phyloP scores from a whole-genome alignment of 1,139 yeast genomes.

The Blastobotrys aristatus region DNA sequence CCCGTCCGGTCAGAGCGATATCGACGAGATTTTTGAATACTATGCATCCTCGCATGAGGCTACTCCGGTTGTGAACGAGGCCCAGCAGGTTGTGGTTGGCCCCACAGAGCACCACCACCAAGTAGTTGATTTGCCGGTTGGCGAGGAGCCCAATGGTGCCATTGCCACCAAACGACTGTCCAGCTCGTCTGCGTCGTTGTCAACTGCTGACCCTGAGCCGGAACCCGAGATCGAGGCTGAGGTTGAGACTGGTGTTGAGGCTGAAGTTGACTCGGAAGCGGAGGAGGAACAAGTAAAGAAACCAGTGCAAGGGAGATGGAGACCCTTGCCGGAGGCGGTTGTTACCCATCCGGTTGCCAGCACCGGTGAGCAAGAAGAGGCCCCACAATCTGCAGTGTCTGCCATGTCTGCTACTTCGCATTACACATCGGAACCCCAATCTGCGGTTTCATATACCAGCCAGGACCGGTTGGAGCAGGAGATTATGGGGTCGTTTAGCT shows the following conservation, averaged over 20 bases:
- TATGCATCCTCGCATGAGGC: conserved; percentile 13
- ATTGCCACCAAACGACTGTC: conserved; percentile 2
- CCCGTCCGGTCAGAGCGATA: conserved; percentile 1
- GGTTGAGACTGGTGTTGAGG: not conserved
- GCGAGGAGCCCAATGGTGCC: too few species aligned
- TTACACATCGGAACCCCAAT: conserved; percentile 2
- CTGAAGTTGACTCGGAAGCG: not conserved
- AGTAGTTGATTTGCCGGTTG: too few species aligned
- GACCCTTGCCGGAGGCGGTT: conserved; percentile 17
- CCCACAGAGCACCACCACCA: too few species aligned
- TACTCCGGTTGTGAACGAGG: conserved; percentile 9
- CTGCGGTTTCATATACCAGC: conserved; percentile 9
- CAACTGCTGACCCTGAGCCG: conserved; percentile 27
- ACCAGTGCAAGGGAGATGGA: conserved; percentile 20
- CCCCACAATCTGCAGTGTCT: not conserved
- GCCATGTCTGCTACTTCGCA: not conserved
- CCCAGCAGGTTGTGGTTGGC: conserved; percentile 2
- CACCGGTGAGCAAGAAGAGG: not conserved
- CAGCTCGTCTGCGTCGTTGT: conserved; percentile 29
- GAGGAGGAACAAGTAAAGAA: conserved; percentile 1
- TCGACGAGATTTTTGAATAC: conserved; percentile 14
- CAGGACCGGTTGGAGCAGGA: conserved; percentile 27
- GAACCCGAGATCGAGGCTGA: not conserved
- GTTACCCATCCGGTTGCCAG: not conserved
- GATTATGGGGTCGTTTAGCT: conserved; percentile 24